A percentile compares a stretch with the other conserved stretches of the same genome.
These are phyloP conservation scores for Linum tenue DNA, from an alignment of 345 rosid genomes.

Conservation along the genomic window DNA sequence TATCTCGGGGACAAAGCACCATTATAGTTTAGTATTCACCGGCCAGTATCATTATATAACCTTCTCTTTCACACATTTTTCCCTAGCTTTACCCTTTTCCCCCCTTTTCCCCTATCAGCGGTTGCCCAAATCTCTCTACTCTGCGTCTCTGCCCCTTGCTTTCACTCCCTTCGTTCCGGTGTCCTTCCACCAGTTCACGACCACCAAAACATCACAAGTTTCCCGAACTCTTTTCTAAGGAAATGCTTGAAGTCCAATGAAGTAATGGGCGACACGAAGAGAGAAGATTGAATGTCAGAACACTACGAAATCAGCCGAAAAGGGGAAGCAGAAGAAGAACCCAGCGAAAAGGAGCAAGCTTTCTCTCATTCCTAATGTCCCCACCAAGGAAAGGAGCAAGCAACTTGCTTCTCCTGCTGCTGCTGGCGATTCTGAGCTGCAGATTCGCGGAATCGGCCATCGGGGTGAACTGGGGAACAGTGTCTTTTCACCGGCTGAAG, in stretches of 20 bases:
- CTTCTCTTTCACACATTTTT: no score
- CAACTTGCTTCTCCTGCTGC: neutral
- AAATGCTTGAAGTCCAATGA: neutral
- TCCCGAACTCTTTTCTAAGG: no score
- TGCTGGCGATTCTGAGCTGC: slow-evolving; percentile 11
- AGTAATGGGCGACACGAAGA: neutral
- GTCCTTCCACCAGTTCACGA: no score
- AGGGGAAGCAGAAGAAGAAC: neutral
- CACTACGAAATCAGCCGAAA: neutral
- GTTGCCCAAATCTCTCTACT: no score
- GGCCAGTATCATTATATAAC: no score
- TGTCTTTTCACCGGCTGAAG: slow-evolving; percentile 53
- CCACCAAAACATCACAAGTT: no score
- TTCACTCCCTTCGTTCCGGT: no score
- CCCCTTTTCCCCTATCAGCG: no score
- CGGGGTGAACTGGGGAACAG: slow-evolving; percentile 92
- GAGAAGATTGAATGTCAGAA: neutral
- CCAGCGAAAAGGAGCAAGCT: neutral
- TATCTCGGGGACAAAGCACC: no score
- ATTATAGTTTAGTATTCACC: no score
- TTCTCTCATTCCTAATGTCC: slow-evolving; percentile 17
- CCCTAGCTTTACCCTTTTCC: no score
- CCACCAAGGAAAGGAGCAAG: slow-evolving; percentile 10
- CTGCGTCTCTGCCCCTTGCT: no score
- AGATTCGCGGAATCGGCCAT: slow-evolving; percentile 45